Conservation (phyloP, 2,329 filamentous ascomycete species). For the Colletotrichum lindemuthianum region DNA sequence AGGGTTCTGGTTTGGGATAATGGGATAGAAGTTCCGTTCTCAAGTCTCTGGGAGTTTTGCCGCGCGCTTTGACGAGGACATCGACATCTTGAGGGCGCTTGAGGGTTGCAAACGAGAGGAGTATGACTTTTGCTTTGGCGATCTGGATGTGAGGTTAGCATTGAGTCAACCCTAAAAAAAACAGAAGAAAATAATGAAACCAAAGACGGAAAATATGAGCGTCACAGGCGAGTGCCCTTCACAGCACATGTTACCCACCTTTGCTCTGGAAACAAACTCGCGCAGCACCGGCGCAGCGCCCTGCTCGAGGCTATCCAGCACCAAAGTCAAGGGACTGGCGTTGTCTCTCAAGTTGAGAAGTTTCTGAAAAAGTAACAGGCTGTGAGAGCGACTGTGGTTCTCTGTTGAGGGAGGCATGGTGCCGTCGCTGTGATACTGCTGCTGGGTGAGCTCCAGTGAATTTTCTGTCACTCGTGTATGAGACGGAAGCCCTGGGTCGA, state of each 20-base stretch:
- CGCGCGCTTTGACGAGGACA: constrained; percentile 71
- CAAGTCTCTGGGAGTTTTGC: constrained; percentile 67
- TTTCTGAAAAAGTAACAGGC: constrained; percentile 84
- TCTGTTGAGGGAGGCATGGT: constrained; percentile 66
- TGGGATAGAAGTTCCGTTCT: constrained; percentile 68
- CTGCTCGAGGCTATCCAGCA: constrained; percentile 88
- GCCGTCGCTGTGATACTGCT: background rate
- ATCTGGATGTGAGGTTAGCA: constrained; percentile 50
- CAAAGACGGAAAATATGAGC: no score
- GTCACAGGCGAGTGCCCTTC: background rate
- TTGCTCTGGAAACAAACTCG: constrained; percentile 81
- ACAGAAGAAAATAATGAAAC: background rate
- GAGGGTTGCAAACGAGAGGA: constrained; percentile 81
- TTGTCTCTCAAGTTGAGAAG: constrained; percentile 81
- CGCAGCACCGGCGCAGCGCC: constrained; percentile 73
- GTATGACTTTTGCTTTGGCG: constrained; percentile 75
- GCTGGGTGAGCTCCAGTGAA: no score
- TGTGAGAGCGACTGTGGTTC: constrained; percentile 82
- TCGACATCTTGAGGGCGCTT: constrained; percentile 72
- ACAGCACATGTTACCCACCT: constrained; percentile 57
- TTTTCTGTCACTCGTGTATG: no score
- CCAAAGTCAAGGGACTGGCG: constrained; percentile 85
- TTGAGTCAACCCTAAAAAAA: no score
- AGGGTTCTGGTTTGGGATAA: constrained; percentile 52
- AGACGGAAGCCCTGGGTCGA: no score